Percentiles rank a stretch among this genome's conserved stretches.
These are phyloP conservation scores for Trametopsis cervina DNA, from an alignment of 768 basidiomycete species.

Conservation along the genomic window DNA sequence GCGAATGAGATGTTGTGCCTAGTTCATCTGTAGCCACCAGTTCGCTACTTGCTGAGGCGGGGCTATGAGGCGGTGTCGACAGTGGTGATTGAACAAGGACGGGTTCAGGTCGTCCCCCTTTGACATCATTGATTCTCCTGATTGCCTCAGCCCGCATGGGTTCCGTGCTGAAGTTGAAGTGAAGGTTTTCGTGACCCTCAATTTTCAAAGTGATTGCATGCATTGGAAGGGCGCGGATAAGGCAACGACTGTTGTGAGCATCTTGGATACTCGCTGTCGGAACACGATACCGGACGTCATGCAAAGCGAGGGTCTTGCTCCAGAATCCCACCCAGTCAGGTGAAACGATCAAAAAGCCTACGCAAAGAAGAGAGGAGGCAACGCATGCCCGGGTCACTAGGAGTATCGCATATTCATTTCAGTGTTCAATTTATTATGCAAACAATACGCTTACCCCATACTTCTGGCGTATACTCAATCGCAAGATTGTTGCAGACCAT, in stretches of 20 bases:
- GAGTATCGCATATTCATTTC: no score
- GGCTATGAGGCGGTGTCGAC: neutral
- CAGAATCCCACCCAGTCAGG: conserved; percentile 37
- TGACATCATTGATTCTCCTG: conserved; percentile 24
- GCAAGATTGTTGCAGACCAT: conserved; percentile 11
- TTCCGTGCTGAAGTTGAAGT: conserved; percentile 41
- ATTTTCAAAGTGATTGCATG: conserved; percentile 38
- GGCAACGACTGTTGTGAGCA: conserved; percentile 28
- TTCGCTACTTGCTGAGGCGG: neutral
- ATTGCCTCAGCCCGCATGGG: conserved; percentile 39
- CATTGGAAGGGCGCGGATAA: conserved; percentile 18
- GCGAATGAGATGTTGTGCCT: neutral
- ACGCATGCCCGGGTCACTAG: conserved; percentile 31
- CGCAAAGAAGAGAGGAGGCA: conserved; percentile 28
- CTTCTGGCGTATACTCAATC: conserved; percentile 7
- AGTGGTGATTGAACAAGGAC: neutral
- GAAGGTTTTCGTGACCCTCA: conserved; percentile 37
- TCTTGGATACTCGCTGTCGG: conserved; percentile 32
- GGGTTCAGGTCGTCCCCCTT: neutral
- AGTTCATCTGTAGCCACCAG: neutral
- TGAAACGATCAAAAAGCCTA: conserved; percentile 38
- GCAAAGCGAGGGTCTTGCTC: conserved; percentile 34
- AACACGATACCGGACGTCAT: conserved; percentile 37
- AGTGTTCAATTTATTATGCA: no score
- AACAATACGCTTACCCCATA: conserved; percentile 18